A percentile compares a stretch with the other conserved stretches of the same genome.
Evolutionary conservation across 306 rosid species (phyloP).

Genomic region (Quercus gilva): DNA sequence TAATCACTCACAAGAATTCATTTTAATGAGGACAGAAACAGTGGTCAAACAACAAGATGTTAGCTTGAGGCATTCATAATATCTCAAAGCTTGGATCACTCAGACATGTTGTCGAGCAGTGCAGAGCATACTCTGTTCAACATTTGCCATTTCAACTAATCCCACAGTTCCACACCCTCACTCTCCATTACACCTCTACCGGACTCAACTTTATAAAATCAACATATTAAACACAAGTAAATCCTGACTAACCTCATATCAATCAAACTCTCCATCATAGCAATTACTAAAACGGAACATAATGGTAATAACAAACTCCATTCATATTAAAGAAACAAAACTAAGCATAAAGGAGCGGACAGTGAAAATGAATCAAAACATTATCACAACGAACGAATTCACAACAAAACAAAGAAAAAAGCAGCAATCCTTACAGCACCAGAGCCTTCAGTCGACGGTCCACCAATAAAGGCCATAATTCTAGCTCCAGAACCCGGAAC

Average conservation of each 20-base stretch:
- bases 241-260: too few relatives aligned
- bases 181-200: background rate
- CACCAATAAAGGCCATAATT: slow-evolving; percentile 90
- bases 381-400: background rate
- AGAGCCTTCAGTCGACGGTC: slow-evolving; percentile 93
- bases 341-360: background rate
- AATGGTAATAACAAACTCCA: background rate
- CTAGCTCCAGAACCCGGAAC: slow-evolving; percentile 96
- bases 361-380: background rate
- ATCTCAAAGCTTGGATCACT: background rate
- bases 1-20: background rate
- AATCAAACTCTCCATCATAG: background rate
- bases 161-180: background rate
- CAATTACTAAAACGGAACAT: background rate
- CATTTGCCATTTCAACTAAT: background rate
- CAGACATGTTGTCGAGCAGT: too few relatives aligned
- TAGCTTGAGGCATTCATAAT: background rate
- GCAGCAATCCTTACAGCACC: slow-evolving; percentile 71
- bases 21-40: background rate
- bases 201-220: background rate
- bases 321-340: background rate
- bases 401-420: background rate
- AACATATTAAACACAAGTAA: too few relatives aligned
- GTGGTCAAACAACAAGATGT: background rate
- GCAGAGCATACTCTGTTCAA: background rate